Percentiles rank a stretch among this genome's conserved stretches.
Evolutionary conservation across 169 alveolate species (phyloP).

Genomic region (Cryptosporidium ryanae): DNA sequence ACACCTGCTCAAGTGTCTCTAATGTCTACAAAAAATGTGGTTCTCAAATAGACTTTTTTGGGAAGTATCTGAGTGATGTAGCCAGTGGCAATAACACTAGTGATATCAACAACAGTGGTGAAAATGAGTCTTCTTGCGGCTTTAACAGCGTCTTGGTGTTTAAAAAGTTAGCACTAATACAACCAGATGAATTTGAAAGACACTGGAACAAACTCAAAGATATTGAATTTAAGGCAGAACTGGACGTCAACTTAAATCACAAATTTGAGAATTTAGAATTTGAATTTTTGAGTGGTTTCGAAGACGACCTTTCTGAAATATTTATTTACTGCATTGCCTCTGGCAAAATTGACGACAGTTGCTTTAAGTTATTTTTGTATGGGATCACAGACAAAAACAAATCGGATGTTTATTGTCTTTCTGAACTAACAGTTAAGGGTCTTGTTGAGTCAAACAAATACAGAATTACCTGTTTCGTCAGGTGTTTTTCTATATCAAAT

Average conservation of each 20-base stretch:
- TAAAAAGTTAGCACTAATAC: slow-evolving; percentile 3
- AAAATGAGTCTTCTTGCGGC: neutral
- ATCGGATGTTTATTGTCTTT: slow-evolving; percentile 10
- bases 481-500: neutral
- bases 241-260: neutral
- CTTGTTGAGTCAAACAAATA: neutral
- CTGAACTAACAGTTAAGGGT: neutral
- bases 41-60: slow-evolving; percentile 22
- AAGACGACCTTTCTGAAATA: slow-evolving; percentile 9
- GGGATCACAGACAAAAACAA: slow-evolving; percentile 5
- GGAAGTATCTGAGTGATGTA: slow-evolving; percentile 2
- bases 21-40: slow-evolving; percentile 1
- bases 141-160: neutral
- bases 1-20: slow-evolving; percentile 21
- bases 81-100: neutral
- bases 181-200: slow-evolving; percentile 40
- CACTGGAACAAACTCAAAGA: slow-evolving; percentile 24
- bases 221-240: neutral
- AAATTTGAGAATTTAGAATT: neutral
- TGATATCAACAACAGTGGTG: neutral
- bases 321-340: slow-evolving; percentile 58
- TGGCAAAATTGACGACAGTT: slow-evolving; percentile 45
- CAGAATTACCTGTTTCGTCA: neutral
- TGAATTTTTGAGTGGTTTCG: slow-evolving; percentile 17
- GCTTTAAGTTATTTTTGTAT: slow-evolving; percentile 11